Evolutionary conservation across 208 protist genomes (phyloP).

Genomic region (Crithidia brevicula): DNA sequence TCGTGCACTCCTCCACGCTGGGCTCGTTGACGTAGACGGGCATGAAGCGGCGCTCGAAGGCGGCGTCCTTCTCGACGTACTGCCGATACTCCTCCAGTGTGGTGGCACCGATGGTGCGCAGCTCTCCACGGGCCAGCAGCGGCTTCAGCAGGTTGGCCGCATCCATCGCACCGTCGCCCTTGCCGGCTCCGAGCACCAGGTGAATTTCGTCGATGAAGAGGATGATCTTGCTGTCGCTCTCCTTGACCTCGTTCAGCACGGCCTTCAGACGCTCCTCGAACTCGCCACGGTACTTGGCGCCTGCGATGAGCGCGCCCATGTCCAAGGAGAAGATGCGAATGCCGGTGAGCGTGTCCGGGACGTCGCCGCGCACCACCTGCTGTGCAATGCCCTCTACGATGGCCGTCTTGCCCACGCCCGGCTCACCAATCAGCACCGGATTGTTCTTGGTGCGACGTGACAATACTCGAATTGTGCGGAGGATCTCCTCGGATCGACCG

Average conservation of each 20-base stretch:
- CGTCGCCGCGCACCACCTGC: constrained; percentile 93
- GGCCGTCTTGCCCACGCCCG: constrained; percentile 94
- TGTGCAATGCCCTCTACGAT: constrained; percentile 95
- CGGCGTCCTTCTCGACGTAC: constrained; percentile 98
- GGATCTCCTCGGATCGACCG: constrained; percentile 98
- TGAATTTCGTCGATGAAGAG: constrained; percentile 99
- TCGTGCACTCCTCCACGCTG: constrained; percentile 97
- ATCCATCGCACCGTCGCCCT: constrained; percentile 96
- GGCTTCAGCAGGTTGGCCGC: constrained; percentile 99
- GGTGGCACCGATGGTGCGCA: constrained; percentile 98
- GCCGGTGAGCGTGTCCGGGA: constrained; percentile 87
- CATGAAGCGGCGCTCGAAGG: constrained; percentile 99
- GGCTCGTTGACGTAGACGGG: constrained; percentile 97
- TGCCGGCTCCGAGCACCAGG: constrained; percentile 97
- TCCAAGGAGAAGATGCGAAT: constrained; percentile 96
- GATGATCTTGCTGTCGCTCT: constrained; percentile 96
- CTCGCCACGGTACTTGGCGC: constrained; percentile 99
- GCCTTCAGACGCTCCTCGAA: constrained; percentile 99
- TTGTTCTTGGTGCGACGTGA: constrained; percentile 99
- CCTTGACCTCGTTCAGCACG: constrained; percentile 98
- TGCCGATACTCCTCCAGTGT: constrained; percentile 98
- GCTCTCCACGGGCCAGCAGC: constrained; percentile 96
- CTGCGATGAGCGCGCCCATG: constrained; percentile 98
- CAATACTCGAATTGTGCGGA: constrained; percentile 97
- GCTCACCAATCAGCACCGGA: constrained; percentile 98